Evolutionary conservation across 441 rosid genomes (phyloP).

Genomic region (Gossypium laxum): DNA sequence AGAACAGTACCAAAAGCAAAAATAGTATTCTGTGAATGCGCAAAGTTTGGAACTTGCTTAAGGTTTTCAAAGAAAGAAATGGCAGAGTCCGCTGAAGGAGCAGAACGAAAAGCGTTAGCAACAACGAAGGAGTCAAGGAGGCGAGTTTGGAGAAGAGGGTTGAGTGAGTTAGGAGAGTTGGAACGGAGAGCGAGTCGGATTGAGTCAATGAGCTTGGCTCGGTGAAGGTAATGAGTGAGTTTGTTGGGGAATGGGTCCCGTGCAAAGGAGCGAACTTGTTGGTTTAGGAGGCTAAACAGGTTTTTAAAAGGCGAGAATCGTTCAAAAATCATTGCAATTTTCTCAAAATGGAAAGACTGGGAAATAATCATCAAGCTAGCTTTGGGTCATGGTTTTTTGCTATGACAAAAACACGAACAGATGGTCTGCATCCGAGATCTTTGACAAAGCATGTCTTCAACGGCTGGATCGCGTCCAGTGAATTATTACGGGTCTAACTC

Average conservation of each 20-base stretch:
- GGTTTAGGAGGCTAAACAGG: conserved; percentile 17
- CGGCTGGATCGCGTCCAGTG: not conserved
- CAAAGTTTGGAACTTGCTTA: conserved; percentile 23
- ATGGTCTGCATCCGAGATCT: conserved; percentile 17
- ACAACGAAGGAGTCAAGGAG: conserved; percentile 63
- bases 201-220: conserved; percentile 56
- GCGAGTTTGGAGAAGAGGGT: conserved; percentile 40
- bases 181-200: conserved; percentile 57
- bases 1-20: conserved; percentile 61
- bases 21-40: conserved; percentile 40
- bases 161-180: conserved; percentile 23
- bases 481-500: not conserved
- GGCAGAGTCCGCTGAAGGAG: conserved; percentile 59
- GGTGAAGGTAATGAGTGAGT: conserved; percentile 53
- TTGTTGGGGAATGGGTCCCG: conserved; percentile 65
- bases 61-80: conserved; percentile 44
- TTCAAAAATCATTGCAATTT: conserved; percentile 26
- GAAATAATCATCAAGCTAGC: not conserved
- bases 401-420: conserved; percentile 32
- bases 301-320: conserved; percentile 21
- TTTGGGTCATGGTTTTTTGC: not conserved
- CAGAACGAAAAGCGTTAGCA: conserved; percentile 54
- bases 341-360: not conserved
- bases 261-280: conserved; percentile 37
- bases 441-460: not conserved